Evolutionary conservation across 495 filamentous ascomycete genomes (phyloP).

Genomic region (Xylaria grammica): DNA sequence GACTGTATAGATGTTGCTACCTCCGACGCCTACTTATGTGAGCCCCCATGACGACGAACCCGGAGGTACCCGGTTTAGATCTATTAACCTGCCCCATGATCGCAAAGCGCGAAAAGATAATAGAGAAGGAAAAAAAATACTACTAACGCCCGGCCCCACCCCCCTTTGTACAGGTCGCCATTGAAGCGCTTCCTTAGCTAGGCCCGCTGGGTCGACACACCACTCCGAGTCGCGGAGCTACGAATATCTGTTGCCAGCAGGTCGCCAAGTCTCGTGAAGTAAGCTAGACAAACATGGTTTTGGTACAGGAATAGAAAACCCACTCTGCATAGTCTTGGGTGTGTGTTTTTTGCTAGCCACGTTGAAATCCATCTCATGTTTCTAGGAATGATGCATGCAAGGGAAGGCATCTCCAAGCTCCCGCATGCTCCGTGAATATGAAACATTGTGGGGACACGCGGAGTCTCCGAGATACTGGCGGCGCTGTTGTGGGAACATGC

Average conservation of each 20-base stretch:
- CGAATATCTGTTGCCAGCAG: neutral
- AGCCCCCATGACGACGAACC: conserved; percentile 10
- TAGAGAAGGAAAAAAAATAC: neutral
- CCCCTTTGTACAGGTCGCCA: conserved; percentile 19
- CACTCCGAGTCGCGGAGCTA: neutral
- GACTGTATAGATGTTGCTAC: conserved; percentile 25
- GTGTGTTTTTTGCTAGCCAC: conserved; percentile 17
- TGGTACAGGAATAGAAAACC: conserved; percentile 35
- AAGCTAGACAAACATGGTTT: conserved; percentile 24
- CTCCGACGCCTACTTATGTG: conserved; percentile 23
- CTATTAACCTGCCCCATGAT: conserved; percentile 22
- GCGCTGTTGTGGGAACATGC: neutral
- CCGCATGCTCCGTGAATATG: conserved; percentile 15
- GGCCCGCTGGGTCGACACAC: neutral
- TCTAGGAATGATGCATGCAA: conserved; percentile 2
- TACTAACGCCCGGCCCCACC: conserved; percentile 6
- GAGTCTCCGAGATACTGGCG: neutral
- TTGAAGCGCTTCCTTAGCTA: neutral
- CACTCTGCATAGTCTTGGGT: conserved; percentile 21
- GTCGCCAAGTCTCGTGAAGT: conserved; percentile 11
- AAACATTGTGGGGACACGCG: neutral
- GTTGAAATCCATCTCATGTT: neutral
- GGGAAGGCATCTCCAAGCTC: conserved; percentile 22
- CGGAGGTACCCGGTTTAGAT: conserved; percentile 17
- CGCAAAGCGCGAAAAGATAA: conserved; percentile 1